phyloP scores from a whole-genome alignment of 345 rosid species.

The Brassica incana region DNA sequence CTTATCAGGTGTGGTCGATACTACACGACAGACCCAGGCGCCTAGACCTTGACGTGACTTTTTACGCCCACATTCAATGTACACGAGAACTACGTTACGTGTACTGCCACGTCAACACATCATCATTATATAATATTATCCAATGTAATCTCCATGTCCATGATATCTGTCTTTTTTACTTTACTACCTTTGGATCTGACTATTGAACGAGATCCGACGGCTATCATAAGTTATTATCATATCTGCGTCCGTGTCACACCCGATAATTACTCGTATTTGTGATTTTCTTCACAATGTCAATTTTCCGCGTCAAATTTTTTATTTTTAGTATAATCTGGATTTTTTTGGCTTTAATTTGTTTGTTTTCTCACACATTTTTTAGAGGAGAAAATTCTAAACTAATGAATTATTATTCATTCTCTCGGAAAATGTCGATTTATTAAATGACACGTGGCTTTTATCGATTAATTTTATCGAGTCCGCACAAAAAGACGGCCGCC shows the following conservation, averaged over 20 bases:
- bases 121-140: neutral
- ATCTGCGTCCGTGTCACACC: neutral
- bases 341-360: neutral
- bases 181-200: neutral
- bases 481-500: slow-evolving; percentile 53
- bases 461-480: slow-evolving; percentile 38
- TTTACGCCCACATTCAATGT: slow-evolving; percentile 32
- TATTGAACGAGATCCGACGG: slow-evolving; percentile 10
- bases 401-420: neutral
- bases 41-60: slow-evolving; percentile 30
- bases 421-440: neutral
- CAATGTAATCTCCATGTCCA: neutral
- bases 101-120: slow-evolving; percentile 27
- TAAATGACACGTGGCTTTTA: slow-evolving; percentile 4
- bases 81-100: slow-evolving; percentile 32
- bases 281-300: slow-evolving; percentile 38
- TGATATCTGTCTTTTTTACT: neutral
- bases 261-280: neutral
- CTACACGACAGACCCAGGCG: slow-evolving; percentile 35
- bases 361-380: neutral
- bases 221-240: neutral
- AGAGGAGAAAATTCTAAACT: neutral
- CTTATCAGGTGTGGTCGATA: slow-evolving; percentile 31
- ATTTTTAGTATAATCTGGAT: slow-evolving; percentile 14
- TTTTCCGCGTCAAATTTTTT: slow-evolving; percentile 50